These are phyloP conservation scores for Bolboschoenus planiculmis DNA, from an alignment of 176 grass and related monocot species.

Conservation along the genomic window DNA sequence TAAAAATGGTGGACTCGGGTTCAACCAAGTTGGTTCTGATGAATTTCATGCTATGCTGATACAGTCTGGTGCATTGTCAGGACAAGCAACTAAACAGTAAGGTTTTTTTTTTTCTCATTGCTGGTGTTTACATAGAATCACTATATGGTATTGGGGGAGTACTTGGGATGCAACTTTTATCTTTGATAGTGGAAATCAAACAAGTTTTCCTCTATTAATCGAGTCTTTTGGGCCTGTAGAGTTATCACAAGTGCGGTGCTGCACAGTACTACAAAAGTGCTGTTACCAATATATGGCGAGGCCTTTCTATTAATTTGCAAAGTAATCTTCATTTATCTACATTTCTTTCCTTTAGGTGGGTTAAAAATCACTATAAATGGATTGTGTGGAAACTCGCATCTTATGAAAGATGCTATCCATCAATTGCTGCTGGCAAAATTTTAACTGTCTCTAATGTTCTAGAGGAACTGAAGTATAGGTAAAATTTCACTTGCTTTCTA, in stretches of 20 bases:
- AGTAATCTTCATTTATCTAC: neutral
- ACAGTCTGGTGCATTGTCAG: constrained; percentile 58
- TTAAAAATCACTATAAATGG: constrained; percentile 81
- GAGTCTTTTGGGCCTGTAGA: neutral
- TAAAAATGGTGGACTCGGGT: constrained; percentile 22
- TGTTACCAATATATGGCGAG: neutral
- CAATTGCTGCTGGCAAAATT: constrained; percentile 57
- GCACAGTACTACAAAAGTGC: neutral
- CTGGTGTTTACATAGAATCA: neutral
- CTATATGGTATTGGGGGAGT: neutral
- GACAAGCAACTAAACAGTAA: constrained; percentile 76
- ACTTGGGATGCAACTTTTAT: neutral
- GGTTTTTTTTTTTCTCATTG: constrained; percentile 23
- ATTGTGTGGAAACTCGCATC: constrained; percentile 84
- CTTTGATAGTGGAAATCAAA: neutral
- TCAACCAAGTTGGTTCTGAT: constrained; percentile 34
- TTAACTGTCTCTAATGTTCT: constrained; percentile 78
- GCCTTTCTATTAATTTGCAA: constrained; percentile 11
- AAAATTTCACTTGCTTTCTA: constrained; percentile 9
- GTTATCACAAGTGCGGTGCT: neutral
- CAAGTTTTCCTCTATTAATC: neutral
- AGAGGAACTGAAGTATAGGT: constrained; percentile 91
- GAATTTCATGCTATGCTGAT: constrained; percentile 69
- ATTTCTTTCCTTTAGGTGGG: constrained; percentile 62
- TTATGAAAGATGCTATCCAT: constrained; percentile 66